These are phyloP conservation scores for Botrytis byssoidea DNA, from an alignment of 2,329 filamentous ascomycete species.

Conservation along the genomic window DNA sequence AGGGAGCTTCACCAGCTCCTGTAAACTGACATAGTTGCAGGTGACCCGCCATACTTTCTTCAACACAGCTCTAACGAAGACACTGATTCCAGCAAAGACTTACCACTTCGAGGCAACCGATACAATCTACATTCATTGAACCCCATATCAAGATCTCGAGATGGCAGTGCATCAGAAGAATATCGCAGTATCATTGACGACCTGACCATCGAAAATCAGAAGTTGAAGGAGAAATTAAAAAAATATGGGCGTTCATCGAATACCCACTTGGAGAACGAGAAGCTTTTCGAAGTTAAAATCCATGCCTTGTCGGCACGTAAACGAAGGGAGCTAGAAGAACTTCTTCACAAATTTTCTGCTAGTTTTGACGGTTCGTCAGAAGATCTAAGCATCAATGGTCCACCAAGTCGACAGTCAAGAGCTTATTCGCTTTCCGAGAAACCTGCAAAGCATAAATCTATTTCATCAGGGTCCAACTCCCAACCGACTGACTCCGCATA, in stretches of 20 bases:
- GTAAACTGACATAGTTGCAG: slow-evolving; percentile 23
- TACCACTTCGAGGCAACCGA: background rate
- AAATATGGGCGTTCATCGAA: slow-evolving; percentile 68
- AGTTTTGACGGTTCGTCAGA: slow-evolving; percentile 53
- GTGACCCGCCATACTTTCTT: slow-evolving; percentile 35
- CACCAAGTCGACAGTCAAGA: background rate
- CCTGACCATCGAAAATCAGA: slow-evolving; percentile 79
- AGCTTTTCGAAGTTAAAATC: slow-evolving; percentile 79
- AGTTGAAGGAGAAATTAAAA: slow-evolving; percentile 69
- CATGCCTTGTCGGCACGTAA: slow-evolving; percentile 71
- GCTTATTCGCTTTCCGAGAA: background rate
- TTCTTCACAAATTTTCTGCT: slow-evolving; percentile 68
- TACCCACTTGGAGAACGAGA: slow-evolving; percentile 68
- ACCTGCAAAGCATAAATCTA: slow-evolving; percentile 40
- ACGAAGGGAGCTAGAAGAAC: slow-evolving; percentile 73
- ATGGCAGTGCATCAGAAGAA: slow-evolving; percentile 55
- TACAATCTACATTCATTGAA: background rate
- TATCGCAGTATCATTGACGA: slow-evolving; percentile 85
- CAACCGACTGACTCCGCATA: slow-evolving; percentile 54
- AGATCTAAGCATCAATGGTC: background rate
- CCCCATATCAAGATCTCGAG: slow-evolving; percentile 19
- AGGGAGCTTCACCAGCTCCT: background rate
- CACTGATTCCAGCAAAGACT: slow-evolving; percentile 8
- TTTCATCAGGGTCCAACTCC: slow-evolving; percentile 37
- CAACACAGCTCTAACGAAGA: slow-evolving; percentile 25